Conservation (phyloP, 768 basidiomycete species). For the Vishniacozyma victoriae region DNA sequence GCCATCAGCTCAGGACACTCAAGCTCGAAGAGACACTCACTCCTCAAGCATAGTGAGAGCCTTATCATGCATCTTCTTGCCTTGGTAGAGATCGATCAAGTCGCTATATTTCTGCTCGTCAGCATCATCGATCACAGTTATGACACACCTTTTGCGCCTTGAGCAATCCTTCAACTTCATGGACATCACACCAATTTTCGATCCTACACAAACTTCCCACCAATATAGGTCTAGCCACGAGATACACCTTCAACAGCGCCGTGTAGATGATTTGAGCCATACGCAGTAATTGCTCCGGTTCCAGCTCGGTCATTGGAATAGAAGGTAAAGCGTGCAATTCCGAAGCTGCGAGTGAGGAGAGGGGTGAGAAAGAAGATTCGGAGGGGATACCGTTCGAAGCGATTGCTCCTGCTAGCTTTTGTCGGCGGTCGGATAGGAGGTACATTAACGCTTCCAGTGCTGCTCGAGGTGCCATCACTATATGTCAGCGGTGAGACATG, state of each 20-base stretch:
- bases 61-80: slow-evolving; percentile 90
- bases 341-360: slow-evolving; percentile 52
- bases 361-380: slow-evolving; percentile 61
- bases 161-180: slow-evolving; percentile 82
- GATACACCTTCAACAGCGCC: slow-evolving; percentile 85
- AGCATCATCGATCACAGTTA: not conserved
- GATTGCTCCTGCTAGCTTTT: slow-evolving; percentile 73
- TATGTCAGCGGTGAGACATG: not conserved
- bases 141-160: slow-evolving; percentile 64
- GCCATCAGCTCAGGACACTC: not conserved
- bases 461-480: slow-evolving; percentile 35
- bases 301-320: slow-evolving; percentile 62
- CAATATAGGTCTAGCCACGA: slow-evolving; percentile 72
- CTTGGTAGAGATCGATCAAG: slow-evolving; percentile 82
- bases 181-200: slow-evolving; percentile 95
- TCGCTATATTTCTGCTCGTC: slow-evolving; percentile 74
- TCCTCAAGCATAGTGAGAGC: slow-evolving; percentile 76
- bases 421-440: slow-evolving; percentile 83
- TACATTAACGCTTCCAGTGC: slow-evolving; percentile 79
- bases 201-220: slow-evolving; percentile 81
- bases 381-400: slow-evolving; percentile 63
- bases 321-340: slow-evolving; percentile 69
- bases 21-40: slow-evolving; percentile 54
- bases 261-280: slow-evolving; percentile 94
- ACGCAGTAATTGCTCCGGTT: slow-evolving; percentile 75